These are phyloP conservation scores for Acacia concinna DNA, from an alignment of 331 rosid genomes.

Conservation along the genomic window DNA sequence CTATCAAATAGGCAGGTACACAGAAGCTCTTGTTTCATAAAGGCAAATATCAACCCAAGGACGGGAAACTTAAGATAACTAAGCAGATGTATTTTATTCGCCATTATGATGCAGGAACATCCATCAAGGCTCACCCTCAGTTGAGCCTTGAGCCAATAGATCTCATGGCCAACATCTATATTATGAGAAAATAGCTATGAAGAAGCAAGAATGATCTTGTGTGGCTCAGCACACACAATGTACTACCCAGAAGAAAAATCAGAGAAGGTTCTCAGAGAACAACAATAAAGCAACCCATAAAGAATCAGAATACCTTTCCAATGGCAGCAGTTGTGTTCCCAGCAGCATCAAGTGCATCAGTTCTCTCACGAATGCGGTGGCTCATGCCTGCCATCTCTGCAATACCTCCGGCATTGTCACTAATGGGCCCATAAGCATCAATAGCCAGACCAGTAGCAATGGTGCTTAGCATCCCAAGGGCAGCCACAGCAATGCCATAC, in stretches of 20 bases:
- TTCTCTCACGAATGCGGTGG: slow-evolving; percentile 85
- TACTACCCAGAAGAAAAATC: neutral
- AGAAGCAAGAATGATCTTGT: neutral
- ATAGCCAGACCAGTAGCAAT: slow-evolving; percentile 80
- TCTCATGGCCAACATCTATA: neutral
- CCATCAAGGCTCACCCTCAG: neutral
- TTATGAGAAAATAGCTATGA: neutral
- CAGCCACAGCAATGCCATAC: slow-evolving; percentile 79
- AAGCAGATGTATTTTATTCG: neutral
- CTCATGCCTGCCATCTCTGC: slow-evolving; percentile 94
- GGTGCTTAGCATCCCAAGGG: slow-evolving; percentile 84
- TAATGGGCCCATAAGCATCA: slow-evolving; percentile 83
- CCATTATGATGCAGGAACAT: neutral
- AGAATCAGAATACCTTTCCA: slow-evolving; percentile 59
- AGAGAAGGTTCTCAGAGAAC: neutral
- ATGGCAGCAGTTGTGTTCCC: slow-evolving; percentile 91
- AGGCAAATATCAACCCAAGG: neutral
- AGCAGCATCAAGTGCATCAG: slow-evolving; percentile 88
- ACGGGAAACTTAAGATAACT: neutral
- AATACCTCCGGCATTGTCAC: slow-evolving; percentile 87
- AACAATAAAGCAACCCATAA: neutral
- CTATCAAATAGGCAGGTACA: neutral
- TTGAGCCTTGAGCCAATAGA: neutral
- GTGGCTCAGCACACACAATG: neutral
- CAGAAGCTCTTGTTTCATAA: neutral